Conservation (phyloP, 805 yeast genomes). For the Monosporozyma servazzii region DNA sequence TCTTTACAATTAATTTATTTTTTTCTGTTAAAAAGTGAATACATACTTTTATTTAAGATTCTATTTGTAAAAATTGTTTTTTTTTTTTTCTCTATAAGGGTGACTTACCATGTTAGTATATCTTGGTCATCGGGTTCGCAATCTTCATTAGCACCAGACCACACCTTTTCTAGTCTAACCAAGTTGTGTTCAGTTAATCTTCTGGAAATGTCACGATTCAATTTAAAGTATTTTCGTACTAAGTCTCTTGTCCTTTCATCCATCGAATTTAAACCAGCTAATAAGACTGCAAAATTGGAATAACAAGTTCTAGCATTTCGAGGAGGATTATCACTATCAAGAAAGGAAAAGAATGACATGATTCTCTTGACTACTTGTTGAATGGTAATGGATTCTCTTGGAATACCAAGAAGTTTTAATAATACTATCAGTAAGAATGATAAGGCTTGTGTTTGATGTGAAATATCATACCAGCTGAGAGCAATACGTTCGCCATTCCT, state of each 20-base stretch:
- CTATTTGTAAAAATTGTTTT: neutral
- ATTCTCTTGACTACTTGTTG: conserved; percentile 29
- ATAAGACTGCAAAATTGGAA: conserved; percentile 29
- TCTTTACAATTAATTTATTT: neutral
- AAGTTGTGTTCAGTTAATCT: conserved; percentile 29
- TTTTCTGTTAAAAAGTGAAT: neutral
- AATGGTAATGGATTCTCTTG: conserved; percentile 25
- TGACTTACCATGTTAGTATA: conserved; percentile 26
- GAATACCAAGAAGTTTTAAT: conserved; percentile 26
- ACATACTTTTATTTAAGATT: neutral
- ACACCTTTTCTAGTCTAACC: conserved; percentile 27
- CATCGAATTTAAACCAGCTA: conserved; percentile 30
- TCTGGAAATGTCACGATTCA: conserved; percentile 26
- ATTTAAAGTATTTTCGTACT: conserved; percentile 24
- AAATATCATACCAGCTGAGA: conserved; percentile 32
- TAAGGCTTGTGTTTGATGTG: conserved; percentile 31
- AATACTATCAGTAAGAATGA: conserved; percentile 28
- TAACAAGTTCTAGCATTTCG: conserved; percentile 29
- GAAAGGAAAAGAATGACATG: conserved; percentile 27
- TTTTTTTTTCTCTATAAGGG: neutral
- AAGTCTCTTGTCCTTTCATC: conserved; percentile 28
- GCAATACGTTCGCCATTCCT: conserved; percentile 24
- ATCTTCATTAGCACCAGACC: conserved; percentile 26
- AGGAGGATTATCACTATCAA: conserved; percentile 31
- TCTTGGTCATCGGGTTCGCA: conserved; percentile 29